Base-by-base conservation (phyloP, 495 filamentous ascomycete species). In the Trichoderma virens region DNA sequence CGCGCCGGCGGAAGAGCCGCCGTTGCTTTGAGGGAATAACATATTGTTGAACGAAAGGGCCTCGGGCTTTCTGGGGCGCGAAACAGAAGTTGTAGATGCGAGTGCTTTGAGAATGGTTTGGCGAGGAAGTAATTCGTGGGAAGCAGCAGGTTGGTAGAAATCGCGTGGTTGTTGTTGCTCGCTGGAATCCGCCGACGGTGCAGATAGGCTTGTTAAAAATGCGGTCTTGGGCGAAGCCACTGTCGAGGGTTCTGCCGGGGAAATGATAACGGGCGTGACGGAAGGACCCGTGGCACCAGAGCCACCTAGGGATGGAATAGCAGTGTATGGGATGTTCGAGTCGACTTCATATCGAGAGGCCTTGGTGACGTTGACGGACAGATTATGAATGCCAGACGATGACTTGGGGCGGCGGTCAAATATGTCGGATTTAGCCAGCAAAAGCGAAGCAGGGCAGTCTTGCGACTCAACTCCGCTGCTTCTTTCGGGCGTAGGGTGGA, bases 81-180 rank as follows among this genome's bases (percentile, higher is more conserved):
- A 81, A 34, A 87, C 83, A 20, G 91, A 91, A 14, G 23, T 56
- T 28, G 51, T 56, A 56, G 25, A 56, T 39, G 89, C 90, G 62
- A 95, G 75, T n/a, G 91, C 90, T 71, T 94, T 93, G 77, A 94
- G 85, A 70, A 97, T 87, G 27, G 90, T 93, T 75, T 93, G 92
- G 30, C 88, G 86, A 28, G 91, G 90, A 64, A 93, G 83, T 34
- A 86, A 83, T 67, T 91, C 88, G 65, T 86, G 81, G 14, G 89
- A 89, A 45, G 3, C 25, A 13, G 51, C 51, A 8, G 9, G 23
- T 30, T 56, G 51, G 20, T 28, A 56, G 20, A n/a, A 8, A 85
- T 77, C 11, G 83, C 78, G 79, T 81, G 86, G 71, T 84, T 86
- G 59, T 39, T 56, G 56, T 35, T 25, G 51, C 38, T 30, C 30